Conservation (phyloP, 23 red algal species). For the Agarophyton chilense region DNA sequence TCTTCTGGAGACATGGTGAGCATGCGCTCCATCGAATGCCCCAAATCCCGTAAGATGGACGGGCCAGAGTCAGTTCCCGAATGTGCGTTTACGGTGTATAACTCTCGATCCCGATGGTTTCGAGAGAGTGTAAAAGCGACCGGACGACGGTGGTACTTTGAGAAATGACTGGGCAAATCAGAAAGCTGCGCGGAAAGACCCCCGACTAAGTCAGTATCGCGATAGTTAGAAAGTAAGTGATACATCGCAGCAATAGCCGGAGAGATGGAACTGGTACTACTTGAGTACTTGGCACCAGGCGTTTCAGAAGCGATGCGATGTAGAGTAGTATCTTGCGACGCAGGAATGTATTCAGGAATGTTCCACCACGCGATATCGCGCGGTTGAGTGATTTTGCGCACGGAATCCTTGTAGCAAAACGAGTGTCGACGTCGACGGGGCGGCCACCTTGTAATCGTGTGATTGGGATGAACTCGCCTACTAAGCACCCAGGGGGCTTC, state of each 20-base stretch:
- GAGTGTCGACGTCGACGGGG: not conserved
- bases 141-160: slow-evolving; percentile 56
- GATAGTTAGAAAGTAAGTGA: slow-evolving; percentile 80
- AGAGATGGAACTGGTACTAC: slow-evolving; percentile 85
- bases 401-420: slow-evolving; percentile 14
- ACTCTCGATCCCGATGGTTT: not conserved
- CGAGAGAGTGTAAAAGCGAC: slow-evolving; percentile 64
- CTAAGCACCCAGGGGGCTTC: slow-evolving; percentile 33
- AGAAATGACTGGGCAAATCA: slow-evolving; percentile 71
- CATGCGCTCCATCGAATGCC: slow-evolving; percentile 88
- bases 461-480: not conserved
- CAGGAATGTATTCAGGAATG: slow-evolving; percentile 74
- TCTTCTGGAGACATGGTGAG: slow-evolving; percentile 59
- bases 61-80: slow-evolving; percentile 25
- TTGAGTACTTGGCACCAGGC: slow-evolving; percentile 33
- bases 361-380: slow-evolving; percentile 73
- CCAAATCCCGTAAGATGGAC: slow-evolving; percentile 73
- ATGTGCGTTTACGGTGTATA: slow-evolving; percentile 57
- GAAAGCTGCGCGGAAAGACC: slow-evolving; percentile 62
- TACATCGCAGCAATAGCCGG: slow-evolving; percentile 72
- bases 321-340: slow-evolving; percentile 68
- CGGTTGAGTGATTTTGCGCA: slow-evolving; percentile 53
- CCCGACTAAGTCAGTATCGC: slow-evolving; percentile 62
- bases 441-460: not conserved
- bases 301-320: slow-evolving; percentile 36